Evolutionary conservation across 768 basidiomycete genomes (phyloP).

Genomic region (Hygrophorus russula): DNA sequence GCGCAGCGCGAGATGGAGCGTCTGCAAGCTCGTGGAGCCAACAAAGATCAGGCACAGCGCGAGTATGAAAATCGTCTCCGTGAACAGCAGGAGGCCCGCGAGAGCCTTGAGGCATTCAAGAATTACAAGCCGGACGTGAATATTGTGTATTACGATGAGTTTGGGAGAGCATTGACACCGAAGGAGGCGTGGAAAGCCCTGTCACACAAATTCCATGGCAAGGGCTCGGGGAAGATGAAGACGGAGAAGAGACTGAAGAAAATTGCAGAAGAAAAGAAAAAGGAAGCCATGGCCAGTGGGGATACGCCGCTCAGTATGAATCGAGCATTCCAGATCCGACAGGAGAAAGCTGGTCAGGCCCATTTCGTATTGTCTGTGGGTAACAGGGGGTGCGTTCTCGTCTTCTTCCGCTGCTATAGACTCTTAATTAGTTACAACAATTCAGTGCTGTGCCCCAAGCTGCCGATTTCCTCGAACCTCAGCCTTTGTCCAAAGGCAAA

Average conservation of each 20-base stretch:
- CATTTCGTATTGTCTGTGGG: slow-evolving; percentile 94
- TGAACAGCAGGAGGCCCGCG: slow-evolving; percentile 84
- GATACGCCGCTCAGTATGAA: slow-evolving; percentile 97
- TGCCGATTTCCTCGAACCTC: slow-evolving; percentile 68
- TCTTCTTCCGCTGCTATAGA: background rate
- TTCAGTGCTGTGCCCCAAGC: slow-evolving; percentile 79
- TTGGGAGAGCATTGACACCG: slow-evolving; percentile 74
- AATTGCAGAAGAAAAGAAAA: slow-evolving; percentile 95
- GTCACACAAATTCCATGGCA: slow-evolving; percentile 97
- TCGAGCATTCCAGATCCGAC: slow-evolving; percentile 83
- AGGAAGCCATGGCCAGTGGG: slow-evolving; percentile 86
- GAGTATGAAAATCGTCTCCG: slow-evolving; percentile 91
- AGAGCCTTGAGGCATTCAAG: slow-evolving; percentile 74
- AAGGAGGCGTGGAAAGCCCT: slow-evolving; percentile 99
- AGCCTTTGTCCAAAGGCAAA: slow-evolving; percentile 74
- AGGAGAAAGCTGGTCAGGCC: slow-evolving; percentile 90
- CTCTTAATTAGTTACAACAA: slow-evolving; percentile 6
- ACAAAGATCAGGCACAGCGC: slow-evolving; percentile 86
- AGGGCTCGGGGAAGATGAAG: slow-evolving; percentile 94
- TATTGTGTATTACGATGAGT: slow-evolving; percentile 94
- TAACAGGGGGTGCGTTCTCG: slow-evolving; percentile 65
- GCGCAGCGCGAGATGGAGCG: slow-evolving; percentile 75
- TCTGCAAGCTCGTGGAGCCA: slow-evolving; percentile 62
- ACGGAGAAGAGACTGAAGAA: slow-evolving; percentile 93
- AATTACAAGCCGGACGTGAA: slow-evolving; percentile 96